These are phyloP conservation scores for Annulohypoxylon bovei DNA, from an alignment of 495 filamentous ascomycete genomes.

Conservation along the genomic window DNA sequence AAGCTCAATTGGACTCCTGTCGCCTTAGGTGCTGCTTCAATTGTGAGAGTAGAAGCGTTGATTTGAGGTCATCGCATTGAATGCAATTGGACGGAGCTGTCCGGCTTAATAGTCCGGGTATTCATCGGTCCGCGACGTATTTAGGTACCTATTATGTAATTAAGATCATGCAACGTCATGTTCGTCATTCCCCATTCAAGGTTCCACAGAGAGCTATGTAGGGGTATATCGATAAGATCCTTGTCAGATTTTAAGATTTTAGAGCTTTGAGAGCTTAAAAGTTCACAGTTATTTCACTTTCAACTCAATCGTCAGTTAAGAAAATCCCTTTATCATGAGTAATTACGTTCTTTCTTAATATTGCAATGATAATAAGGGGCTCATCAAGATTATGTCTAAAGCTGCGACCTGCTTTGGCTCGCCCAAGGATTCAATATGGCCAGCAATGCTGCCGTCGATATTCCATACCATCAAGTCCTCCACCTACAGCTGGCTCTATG, in stretches of 20 bases:
- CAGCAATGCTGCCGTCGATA: conserved; percentile 54
- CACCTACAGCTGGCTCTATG: conserved; percentile 40
- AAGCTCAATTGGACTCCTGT: conserved; percentile 42
- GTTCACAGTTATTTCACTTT: neutral
- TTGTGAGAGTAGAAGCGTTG: neutral
- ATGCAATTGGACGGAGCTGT: conserved; percentile 23
- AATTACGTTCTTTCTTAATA: neutral
- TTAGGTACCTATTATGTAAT: neutral
- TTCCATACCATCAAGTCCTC: conserved; percentile 50
- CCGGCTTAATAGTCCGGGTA: conserved; percentile 5
- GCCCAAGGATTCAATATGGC: conserved; percentile 26
- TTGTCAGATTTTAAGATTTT: neutral
- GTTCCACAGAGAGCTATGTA: too few species aligned
- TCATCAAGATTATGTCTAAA: conserved; percentile 42
- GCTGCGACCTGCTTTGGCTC: conserved; percentile 38
- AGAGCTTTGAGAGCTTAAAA: conserved; percentile 5
- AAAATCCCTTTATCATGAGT: conserved; percentile 2
- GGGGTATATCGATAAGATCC: conserved; percentile 13
- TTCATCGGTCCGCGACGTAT: conserved; percentile 10
- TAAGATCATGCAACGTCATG: conserved; percentile 1
- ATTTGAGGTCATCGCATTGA: conserved; percentile 22
- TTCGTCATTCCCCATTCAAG: too few species aligned
- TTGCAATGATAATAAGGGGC: conserved; percentile 42
- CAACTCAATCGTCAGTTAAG: neutral
- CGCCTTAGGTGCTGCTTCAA: conserved; percentile 17